Conservation (phyloP, 192 early-diverging fungal species). For the Backusella circina region DNA sequence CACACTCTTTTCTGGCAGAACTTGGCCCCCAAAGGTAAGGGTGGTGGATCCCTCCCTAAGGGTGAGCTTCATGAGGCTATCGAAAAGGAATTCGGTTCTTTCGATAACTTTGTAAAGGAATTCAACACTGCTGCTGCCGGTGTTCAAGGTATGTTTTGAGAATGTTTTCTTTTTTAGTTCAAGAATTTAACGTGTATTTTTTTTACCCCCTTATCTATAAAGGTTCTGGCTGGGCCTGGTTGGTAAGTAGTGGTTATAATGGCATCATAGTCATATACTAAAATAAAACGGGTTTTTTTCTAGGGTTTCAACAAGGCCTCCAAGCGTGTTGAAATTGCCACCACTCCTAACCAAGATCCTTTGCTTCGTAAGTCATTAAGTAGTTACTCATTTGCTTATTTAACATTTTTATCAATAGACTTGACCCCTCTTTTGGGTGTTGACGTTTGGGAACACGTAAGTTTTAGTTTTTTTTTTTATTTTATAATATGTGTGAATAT, state of each 20-base stretch:
- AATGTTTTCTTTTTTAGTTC: not conserved
- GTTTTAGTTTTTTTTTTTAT: conserved; percentile 4
- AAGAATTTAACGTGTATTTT: conserved; percentile 8
- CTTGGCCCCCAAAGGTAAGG: conserved; percentile 76
- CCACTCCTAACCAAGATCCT: conserved; percentile 90
- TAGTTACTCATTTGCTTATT: not conserved
- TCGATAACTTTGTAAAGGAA: conserved; percentile 72
- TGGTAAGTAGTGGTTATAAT: conserved; percentile 42
- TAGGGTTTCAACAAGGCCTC: conserved; percentile 77
- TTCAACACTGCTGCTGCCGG: conserved; percentile 79
- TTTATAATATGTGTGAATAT: not conserved
- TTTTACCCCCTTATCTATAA: not conserved
- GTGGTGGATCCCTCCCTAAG: conserved; percentile 72
- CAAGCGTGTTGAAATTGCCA: conserved; percentile 80
- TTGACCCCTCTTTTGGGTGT: conserved; percentile 84
- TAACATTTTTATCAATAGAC: conserved; percentile 32
- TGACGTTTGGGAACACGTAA: conserved; percentile 93
- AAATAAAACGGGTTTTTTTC: not conserved
- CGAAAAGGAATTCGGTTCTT: conserved; percentile 75
- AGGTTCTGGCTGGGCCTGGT: conserved; percentile 95
- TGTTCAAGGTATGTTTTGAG: conserved; percentile 64
- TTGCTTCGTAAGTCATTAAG: conserved; percentile 32
- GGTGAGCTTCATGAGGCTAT: conserved; percentile 74
- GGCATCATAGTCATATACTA: not conserved
- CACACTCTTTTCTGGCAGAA: conserved; percentile 95